Base-by-base conservation (phyloP, 768 basidiomycete species). In the Mycena sanguinolenta region DNA sequence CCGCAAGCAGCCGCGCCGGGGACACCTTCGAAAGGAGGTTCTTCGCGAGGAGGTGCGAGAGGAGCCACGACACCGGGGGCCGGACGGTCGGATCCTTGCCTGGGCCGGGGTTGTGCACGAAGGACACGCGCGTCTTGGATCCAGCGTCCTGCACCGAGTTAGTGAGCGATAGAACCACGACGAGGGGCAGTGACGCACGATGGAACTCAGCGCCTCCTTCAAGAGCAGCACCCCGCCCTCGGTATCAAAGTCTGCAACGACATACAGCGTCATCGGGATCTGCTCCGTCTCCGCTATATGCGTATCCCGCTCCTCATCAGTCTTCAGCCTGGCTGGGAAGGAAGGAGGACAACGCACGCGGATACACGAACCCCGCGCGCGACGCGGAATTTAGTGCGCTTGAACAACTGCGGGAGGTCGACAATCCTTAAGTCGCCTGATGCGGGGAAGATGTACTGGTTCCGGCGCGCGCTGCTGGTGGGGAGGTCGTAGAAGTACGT, bases 401-500 rank as follows among this genome's bases (percentile, higher is more conserved):
- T 77, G 63, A 91, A 87, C 2, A 93, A 70, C 14, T 17, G 90
- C 88, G 0, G 85, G 84, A 94, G 76, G 73, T 87, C 89, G 67
- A 87, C 78, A 28, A 94, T 81, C 30, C 82, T 83, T 14, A 94
- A 77, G 38, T 81, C 83, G 4, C 84, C 73, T 17, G 81, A 80
- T 10, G 83, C 75, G 0, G 92, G 89, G 75, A 90, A 89, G 63
- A 98, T 90, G 76, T 93, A 89, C 30, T 81, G 83, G 79, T 95
- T 98, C n/a, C 98, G 82, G 14, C 92, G 86, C 64, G 85, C 82
- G 49, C 84, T 84, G 0, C 94, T 90, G 0, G 88, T 88, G 0
- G 96, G 94, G 8, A 96, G 86, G 75, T 97, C 95, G 77, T 97
- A 98, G 82, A 98, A 99, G 81, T 94, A 96, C 17, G 86, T 92